A percentile compares a stretch with the other conserved stretches of the same genome.
These are phyloP conservation scores for Dendrobium huoshanense DNA, from an alignment of 106 monocot species.

Conservation along the genomic window DNA sequence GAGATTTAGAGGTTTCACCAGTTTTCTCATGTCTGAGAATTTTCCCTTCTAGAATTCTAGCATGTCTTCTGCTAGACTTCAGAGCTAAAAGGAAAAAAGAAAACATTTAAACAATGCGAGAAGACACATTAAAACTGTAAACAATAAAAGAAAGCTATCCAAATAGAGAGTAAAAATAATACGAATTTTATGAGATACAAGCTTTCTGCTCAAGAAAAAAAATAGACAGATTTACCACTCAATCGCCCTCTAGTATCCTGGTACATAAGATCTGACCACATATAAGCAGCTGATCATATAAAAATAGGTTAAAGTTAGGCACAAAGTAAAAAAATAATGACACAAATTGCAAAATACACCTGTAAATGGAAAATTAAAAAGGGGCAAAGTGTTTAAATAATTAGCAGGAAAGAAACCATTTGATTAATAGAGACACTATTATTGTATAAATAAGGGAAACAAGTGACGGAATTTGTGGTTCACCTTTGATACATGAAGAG, in stretches of 20 bases:
- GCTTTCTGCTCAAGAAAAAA: not conserved
- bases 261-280: constrained; percentile 7
- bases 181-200: not conserved
- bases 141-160: not conserved
- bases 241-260: constrained; percentile 11
- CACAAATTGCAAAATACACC: not conserved
- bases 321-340: not conserved
- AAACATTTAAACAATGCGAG: not conserved
- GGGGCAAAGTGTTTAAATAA: not conserved
- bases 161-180: not conserved
- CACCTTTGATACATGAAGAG: constrained; percentile 3
- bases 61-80: constrained; percentile 3
- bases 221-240: not conserved
- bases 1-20: constrained; percentile 4
- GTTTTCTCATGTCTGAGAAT: not conserved
- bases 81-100: not conserved
- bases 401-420: not conserved
- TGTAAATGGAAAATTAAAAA: not conserved
- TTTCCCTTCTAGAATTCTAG: constrained; percentile 7
- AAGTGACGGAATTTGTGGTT: not conserved
- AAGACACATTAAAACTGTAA: not conserved
- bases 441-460: not conserved
- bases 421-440: not conserved
- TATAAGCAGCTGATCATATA: constrained; percentile 4
- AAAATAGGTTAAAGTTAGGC: not conserved